These are phyloP conservation scores for Physocladia obscura DNA, from an alignment of 192 early-diverging fungal genomes.

Conservation along the genomic window DNA sequence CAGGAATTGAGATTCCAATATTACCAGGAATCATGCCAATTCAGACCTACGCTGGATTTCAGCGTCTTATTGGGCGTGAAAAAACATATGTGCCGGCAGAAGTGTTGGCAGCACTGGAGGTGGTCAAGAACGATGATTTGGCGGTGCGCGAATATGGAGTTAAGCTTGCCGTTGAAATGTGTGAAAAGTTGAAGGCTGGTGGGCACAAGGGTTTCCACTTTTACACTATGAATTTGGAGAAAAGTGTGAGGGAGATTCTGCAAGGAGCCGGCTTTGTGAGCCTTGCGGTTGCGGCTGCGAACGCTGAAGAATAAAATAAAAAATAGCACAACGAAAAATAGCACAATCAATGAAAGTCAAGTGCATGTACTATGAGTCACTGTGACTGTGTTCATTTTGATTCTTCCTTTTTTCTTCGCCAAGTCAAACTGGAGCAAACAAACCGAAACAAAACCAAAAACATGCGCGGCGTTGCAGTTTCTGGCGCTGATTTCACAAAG, in stretches of 20 bases:
- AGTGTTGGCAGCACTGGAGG: slow-evolving; percentile 83
- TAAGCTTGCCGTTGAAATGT: slow-evolving; percentile 81
- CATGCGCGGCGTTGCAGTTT: no score
- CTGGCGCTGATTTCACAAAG: no score
- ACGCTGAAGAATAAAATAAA: no score
- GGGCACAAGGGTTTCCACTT: slow-evolving; percentile 88
- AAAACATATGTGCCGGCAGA: slow-evolving; percentile 82
- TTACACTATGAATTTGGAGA: slow-evolving; percentile 83
- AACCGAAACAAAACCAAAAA: no score
- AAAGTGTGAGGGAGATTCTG: slow-evolving; percentile 80
- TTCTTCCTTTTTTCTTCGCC: no score
- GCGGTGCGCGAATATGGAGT: slow-evolving; percentile 95
- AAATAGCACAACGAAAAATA: no score
- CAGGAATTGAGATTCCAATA: slow-evolving; percentile 68
- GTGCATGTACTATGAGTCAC: no score
- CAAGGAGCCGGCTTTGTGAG: slow-evolving; percentile 81
- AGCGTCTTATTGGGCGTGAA: slow-evolving; percentile 82
- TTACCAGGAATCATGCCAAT: slow-evolving; percentile 97
- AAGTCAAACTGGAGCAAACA: no score
- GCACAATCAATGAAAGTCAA: no score
- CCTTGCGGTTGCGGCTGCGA: no score
- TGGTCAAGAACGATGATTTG: slow-evolving; percentile 97
- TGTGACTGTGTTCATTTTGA: no score
- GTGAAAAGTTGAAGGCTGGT: slow-evolving; percentile 59
- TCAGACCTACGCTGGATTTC: slow-evolving; percentile 87